Conservation (phyloP, 768 basidiomycete species). For the Tylopilus balloui region DNA sequence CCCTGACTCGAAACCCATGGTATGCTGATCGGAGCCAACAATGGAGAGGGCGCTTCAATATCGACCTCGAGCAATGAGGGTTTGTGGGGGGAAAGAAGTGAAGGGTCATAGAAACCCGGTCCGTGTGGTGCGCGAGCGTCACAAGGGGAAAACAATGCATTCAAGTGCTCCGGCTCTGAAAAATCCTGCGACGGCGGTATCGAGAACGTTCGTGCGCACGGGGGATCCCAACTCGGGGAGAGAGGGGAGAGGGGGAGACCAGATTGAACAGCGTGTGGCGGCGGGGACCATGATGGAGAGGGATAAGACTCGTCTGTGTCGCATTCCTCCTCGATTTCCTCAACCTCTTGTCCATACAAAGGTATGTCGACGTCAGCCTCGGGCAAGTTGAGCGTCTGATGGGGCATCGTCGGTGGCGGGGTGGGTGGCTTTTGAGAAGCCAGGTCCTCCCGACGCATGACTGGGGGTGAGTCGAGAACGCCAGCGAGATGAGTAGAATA, state of each 20-base stretch:
- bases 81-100: constrained; percentile 12
- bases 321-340: constrained; percentile 15
- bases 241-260: constrained; percentile 31
- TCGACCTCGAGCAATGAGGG: constrained; percentile 28
- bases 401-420: constrained; percentile 42
- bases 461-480: constrained; percentile 34
- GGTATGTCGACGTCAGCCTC: constrained; percentile 27
- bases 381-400: constrained; percentile 35
- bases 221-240: constrained; percentile 32
- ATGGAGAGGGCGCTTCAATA: constrained; percentile 13
- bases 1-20: constrained; percentile 18
- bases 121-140: constrained; percentile 10
- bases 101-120: constrained; percentile 13
- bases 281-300: constrained; percentile 9
- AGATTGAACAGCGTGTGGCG: constrained; percentile 13
- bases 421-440: constrained; percentile 34
- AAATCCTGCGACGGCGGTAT: constrained; percentile 17
- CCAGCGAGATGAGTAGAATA: constrained; percentile 30
- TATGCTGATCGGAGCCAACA: constrained; percentile 22
- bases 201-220: constrained; percentile 9
- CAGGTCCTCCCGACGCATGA: constrained; percentile 31
- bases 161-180: constrained; percentile 12
- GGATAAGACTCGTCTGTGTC: constrained; percentile 21
- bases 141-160: constrained; percentile 19
- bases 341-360: constrained; percentile 12